These are phyloP conservation scores for Strobilomyces confusus DNA, from an alignment of 768 basidiomycete species.

Conservation along the genomic window DNA sequence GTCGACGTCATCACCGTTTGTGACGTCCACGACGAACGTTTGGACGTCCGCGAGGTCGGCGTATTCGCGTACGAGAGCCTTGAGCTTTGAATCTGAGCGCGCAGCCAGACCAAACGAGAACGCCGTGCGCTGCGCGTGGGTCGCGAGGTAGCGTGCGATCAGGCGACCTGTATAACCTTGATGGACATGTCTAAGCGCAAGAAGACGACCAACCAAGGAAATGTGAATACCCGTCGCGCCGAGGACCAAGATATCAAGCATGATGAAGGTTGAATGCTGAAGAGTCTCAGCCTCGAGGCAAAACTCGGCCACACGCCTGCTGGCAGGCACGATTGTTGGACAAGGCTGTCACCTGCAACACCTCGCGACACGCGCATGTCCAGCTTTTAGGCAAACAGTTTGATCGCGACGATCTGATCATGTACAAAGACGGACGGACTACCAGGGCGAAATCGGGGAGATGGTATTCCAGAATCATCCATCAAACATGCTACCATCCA, in stretches of 20 bases:
- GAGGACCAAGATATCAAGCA: constrained; percentile 61
- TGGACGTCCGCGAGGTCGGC: constrained; percentile 39
- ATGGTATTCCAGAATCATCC: constrained; percentile 22
- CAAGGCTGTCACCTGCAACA: not conserved
- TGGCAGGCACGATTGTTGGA: not conserved
- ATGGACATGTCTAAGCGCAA: constrained; percentile 10
- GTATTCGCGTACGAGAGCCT: constrained; percentile 46
- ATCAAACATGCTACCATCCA: constrained; percentile 71
- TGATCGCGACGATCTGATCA: not conserved
- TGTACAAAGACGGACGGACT: not conserved
- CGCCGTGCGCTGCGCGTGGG: constrained; percentile 51
- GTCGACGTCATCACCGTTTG: constrained; percentile 50
- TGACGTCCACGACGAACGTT: constrained; percentile 57
- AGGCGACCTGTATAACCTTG: constrained; percentile 68
- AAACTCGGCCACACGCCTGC: constrained; percentile 3
- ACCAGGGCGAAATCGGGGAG: not conserved
- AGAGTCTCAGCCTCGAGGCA: not conserved
- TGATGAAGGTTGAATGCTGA: constrained; percentile 17
- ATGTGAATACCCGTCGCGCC: constrained; percentile 57
- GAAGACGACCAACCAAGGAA: not conserved
- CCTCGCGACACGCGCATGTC: constrained; percentile 18
- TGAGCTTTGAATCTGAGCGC: constrained; percentile 61
- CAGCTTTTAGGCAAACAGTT: not conserved
- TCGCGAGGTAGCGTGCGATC: constrained; percentile 60
- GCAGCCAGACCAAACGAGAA: constrained; percentile 73